Percentiles rank a stretch among this genome's conserved stretches.
phyloP scores from a whole-genome alignment of 2,329 filamentous ascomycete genomes.

The Pestalotiopsis sp. region DNA sequence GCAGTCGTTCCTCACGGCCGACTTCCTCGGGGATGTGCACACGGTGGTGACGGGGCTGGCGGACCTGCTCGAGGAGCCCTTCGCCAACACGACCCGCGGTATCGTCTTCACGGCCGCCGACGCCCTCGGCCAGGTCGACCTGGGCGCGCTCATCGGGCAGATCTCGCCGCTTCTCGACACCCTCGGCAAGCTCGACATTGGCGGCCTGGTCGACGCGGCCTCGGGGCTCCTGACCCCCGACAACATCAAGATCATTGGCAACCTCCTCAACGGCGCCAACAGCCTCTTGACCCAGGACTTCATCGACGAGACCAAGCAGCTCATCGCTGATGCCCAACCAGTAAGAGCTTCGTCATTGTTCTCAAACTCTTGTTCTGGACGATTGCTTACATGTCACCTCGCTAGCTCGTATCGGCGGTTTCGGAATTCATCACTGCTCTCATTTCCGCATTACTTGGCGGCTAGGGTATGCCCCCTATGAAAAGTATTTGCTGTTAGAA shows the following conservation, averaged over 20 bases:
- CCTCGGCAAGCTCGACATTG: constrained; percentile 7
- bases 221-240: neutral
- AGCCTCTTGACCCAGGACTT: constrained; percentile 3
- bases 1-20: constrained; percentile 1
- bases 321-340: neutral
- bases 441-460: constrained; percentile 9
- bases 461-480: constrained; percentile 3
- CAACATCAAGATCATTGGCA: constrained; percentile 4
- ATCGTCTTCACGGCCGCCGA: constrained; percentile 42
- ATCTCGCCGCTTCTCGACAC: neutral
- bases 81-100: constrained; percentile 45
- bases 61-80: constrained; percentile 11
- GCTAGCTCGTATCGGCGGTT: constrained; percentile 10
- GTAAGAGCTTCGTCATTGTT: neutral
- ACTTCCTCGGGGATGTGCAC: constrained; percentile 13
- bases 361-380: neutral
- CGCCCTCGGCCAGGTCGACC: constrained; percentile 3
- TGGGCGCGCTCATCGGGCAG: neutral
- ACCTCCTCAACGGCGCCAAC: constrained; percentile 3
- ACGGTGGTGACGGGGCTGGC: constrained; percentile 13
- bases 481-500: neutral
- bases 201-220: neutral
- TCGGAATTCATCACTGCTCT: constrained; percentile 15
- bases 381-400: neutral
- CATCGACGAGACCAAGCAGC: neutral